A percentile compares a stretch with the other conserved stretches of the same genome.
phyloP scores from a whole-genome alignment of 176 grass and related monocot genomes.

The Triticum urartu region DNA sequence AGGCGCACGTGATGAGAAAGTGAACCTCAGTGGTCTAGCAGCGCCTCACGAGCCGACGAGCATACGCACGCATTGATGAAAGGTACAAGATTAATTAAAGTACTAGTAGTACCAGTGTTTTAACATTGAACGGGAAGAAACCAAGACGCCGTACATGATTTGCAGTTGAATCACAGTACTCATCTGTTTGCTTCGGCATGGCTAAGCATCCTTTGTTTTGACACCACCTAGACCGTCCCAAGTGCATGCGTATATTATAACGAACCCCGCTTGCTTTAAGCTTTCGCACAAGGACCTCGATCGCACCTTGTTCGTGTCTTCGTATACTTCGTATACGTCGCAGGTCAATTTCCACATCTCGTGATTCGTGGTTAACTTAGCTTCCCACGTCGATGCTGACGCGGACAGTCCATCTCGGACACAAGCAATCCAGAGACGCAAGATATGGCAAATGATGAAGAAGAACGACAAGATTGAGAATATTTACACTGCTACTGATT shows the following conservation, averaged over 20 bases:
- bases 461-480: neutral
- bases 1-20: too few relatives aligned
- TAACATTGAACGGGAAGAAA: neutral
- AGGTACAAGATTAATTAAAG: neutral
- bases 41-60: neutral
- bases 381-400: neutral
- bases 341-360: neutral
- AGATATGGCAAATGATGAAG: neutral
- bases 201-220: neutral
- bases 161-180: neutral
- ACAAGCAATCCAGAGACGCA: neutral
- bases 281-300: neutral
- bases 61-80: neutral
- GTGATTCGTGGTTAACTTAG: neutral
- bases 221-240: neutral
- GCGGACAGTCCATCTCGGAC: neutral
- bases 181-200: neutral
- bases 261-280: neutral
- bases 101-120: too few relatives aligned
- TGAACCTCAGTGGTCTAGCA: too few relatives aligned
- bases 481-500: constrained; percentile 32
- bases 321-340: neutral
- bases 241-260: neutral
- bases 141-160: neutral
- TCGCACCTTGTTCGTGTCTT: too few relatives aligned